Conservation (phyloP, 129 eudicot species). For the Lactuca saligna region DNA sequence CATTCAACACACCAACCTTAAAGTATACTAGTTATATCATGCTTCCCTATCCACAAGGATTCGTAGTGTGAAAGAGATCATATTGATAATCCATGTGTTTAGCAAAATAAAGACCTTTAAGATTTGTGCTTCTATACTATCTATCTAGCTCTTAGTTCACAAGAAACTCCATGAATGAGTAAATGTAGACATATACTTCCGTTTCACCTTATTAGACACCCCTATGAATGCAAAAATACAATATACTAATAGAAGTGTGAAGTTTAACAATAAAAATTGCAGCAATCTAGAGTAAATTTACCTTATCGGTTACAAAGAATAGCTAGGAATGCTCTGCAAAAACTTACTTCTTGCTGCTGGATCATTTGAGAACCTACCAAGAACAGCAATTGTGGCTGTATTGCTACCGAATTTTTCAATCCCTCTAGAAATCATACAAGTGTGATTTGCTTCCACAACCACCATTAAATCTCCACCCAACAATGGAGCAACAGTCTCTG, state of each 20-base stretch:
- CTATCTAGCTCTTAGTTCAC: background rate
- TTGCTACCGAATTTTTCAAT: slow-evolving; percentile 90
- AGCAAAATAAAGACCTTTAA: background rate
- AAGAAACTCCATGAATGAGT: background rate
- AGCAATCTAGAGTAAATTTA: background rate
- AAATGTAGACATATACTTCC: background rate
- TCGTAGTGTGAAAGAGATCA: too few relatives aligned
- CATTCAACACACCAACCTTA: too few relatives aligned
- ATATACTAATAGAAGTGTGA: background rate
- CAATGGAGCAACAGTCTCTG: slow-evolving; percentile 72
- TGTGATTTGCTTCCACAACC: slow-evolving; percentile 87
- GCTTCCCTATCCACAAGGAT: too few relatives aligned
- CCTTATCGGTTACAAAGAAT: slow-evolving; percentile 14
- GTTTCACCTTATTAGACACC: background rate
- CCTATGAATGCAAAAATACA: background rate
- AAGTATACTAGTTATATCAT: too few relatives aligned
- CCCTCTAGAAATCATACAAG: slow-evolving; percentile 95
- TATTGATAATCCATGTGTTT: too few relatives aligned
- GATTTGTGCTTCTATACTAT: background rate
- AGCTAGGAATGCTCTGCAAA: slow-evolving; percentile 65
- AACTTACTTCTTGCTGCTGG: slow-evolving; percentile 66
- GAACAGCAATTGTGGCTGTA: slow-evolving; percentile 91
- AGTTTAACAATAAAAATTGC: background rate
- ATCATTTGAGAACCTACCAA: slow-evolving; percentile 81
- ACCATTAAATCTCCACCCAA: slow-evolving; percentile 84